These are phyloP conservation scores for Euphorbia celastroides DNA, from an alignment of 441 rosid species.

Conservation along the genomic window DNA sequence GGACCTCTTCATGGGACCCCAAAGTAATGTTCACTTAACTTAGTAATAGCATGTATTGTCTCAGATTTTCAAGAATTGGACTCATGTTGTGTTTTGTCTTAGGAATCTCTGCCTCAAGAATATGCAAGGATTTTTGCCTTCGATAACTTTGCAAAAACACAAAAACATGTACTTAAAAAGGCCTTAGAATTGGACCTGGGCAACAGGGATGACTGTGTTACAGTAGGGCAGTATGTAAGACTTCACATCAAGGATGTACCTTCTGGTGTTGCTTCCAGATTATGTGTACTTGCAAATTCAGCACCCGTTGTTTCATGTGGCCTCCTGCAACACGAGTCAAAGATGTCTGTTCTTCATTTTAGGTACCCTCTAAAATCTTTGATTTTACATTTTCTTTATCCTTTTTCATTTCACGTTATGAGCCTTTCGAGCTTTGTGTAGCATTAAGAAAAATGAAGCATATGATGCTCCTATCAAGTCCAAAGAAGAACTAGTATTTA, in stretches of 20 bases:
- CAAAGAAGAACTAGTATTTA: slow-evolving; percentile 85
- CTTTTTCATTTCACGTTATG: slow-evolving; percentile 11
- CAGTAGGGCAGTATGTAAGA: slow-evolving; percentile 60
- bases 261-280: slow-evolving; percentile 47
- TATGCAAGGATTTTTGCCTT: slow-evolving; percentile 90
- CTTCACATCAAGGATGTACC: slow-evolving; percentile 77
- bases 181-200: slow-evolving; percentile 54
- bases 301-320: slow-evolving; percentile 64
- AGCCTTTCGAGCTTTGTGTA: slow-evolving; percentile 26
- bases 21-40: slow-evolving; percentile 43
- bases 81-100: slow-evolving; percentile 24
- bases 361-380: slow-evolving; percentile 55
- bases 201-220: slow-evolving; percentile 46
- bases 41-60: slow-evolving; percentile 24
- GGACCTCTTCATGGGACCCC: slow-evolving; percentile 98
- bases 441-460: slow-evolving; percentile 75
- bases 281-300: slow-evolving; percentile 37
- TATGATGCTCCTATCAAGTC: slow-evolving; percentile 77
- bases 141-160: slow-evolving; percentile 78
- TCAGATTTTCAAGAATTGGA: not conserved
- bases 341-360: slow-evolving; percentile 94
- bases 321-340: slow-evolving; percentile 91
- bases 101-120: slow-evolving; percentile 94
- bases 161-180: slow-evolving; percentile 67
- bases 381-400: slow-evolving; percentile 4